Percentiles rank a stretch among this genome's conserved stretches.
phyloP scores from a whole-genome alignment of 495 filamentous ascomycete genomes.

The Recurvomyces mirabilis region DNA sequence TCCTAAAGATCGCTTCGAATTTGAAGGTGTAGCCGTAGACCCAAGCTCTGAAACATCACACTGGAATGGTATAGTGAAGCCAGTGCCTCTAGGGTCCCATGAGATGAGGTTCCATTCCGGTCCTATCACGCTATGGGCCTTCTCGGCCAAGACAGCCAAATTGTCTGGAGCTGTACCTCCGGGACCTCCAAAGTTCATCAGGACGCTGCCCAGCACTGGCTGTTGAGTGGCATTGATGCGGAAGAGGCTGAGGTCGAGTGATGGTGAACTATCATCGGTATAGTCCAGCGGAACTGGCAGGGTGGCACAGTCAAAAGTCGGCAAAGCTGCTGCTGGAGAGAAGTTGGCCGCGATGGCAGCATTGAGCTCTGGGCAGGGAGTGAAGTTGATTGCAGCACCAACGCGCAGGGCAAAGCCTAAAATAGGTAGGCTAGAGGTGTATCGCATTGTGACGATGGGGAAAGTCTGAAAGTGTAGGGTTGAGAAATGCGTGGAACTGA shows the following conservation, averaged over 20 bases:
- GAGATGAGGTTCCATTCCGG: background rate
- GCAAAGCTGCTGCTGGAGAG: background rate
- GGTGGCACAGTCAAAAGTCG: background rate
- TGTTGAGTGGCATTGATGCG: conserved; percentile 28
- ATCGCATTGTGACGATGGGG: too few species aligned
- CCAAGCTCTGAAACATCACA: background rate
- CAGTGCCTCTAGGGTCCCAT: background rate
- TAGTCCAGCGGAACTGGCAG: background rate
- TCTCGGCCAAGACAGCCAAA: conserved; percentile 11
- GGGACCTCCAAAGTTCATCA: conserved; percentile 35
- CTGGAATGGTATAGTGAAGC: background rate
- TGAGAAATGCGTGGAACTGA: too few species aligned
- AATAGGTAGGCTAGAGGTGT: too few species aligned
- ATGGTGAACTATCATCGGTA: background rate
- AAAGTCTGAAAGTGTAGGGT: too few species aligned
- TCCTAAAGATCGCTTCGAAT: background rate
- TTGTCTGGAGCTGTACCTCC: conserved; percentile 32
- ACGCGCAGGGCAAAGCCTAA: too few species aligned
- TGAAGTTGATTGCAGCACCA: background rate
- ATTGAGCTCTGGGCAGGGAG: background rate
- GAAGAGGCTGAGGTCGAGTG: conserved; percentile 17
- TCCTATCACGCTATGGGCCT: background rate
- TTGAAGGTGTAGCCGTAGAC: background rate
- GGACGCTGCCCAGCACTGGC: conserved; percentile 29
- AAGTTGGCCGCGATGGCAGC: background rate